Percentiles rank a stretch among this genome's conserved stretches.
phyloP scores from a whole-genome alignment of 331 rosid genomes.

The Stylosanthes scabra region DNA sequence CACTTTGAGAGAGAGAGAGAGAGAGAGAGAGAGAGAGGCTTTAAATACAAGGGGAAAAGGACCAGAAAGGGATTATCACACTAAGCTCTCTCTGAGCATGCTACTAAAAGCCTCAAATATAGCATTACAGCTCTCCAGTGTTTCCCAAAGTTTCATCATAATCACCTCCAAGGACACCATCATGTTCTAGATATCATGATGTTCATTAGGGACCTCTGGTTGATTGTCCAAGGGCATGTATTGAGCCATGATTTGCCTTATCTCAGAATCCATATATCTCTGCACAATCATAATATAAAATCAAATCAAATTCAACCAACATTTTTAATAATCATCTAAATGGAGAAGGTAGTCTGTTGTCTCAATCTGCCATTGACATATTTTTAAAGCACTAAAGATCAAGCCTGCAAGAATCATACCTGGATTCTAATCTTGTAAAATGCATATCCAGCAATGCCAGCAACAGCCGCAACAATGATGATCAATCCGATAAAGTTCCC shows the following conservation, averaged over 20 bases:
- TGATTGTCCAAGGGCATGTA: constrained; percentile 97
- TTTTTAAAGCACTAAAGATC: constrained; percentile 14
- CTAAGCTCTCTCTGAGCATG: constrained; percentile 11
- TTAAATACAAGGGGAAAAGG: not conserved
- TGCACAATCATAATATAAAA: constrained; percentile 46
- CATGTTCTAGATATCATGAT: constrained; percentile 47
- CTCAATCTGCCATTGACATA: constrained; percentile 3
- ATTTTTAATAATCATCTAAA: constrained; percentile 8
- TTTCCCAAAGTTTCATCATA: too few relatives aligned
- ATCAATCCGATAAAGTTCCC: constrained; percentile 64
- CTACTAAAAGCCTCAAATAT: not conserved
- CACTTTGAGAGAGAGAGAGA: not conserved
- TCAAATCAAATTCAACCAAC: not conserved
- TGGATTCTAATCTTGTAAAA: constrained; percentile 95
- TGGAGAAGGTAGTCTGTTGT: not conserved
- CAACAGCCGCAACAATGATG: constrained; percentile 61
- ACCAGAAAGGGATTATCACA: not conserved
- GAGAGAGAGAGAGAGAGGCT: too few relatives aligned
- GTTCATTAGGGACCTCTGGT: constrained; percentile 60
- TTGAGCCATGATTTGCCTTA: constrained; percentile 93
- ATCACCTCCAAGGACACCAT: not conserved
- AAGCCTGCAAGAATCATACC: constrained; percentile 55
- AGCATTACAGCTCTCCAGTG: constrained; percentile 1
- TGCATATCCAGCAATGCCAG: constrained; percentile 74
- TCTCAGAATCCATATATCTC: constrained; percentile 97